A percentile compares a stretch with the other conserved stretches of the same genome.
Conservation (phyloP, 139 green algal genomes). For the Volvox reticuliferus region DNA sequence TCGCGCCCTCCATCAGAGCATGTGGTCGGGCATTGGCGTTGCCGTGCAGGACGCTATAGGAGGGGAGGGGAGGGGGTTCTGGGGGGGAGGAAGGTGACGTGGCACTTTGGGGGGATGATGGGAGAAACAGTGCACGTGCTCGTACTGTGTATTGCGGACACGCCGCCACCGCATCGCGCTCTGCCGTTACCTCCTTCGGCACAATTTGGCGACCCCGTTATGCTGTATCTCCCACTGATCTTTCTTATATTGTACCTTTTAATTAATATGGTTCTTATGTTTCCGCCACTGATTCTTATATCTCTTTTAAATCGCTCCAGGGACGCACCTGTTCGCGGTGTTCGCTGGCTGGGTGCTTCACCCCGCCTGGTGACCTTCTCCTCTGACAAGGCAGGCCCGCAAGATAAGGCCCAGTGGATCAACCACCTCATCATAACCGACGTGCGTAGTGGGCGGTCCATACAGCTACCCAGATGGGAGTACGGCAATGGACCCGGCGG, state of each 20-base stretch:
- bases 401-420: background rate
- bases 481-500: background rate
- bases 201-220: too few species aligned
- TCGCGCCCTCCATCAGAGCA: background rate
- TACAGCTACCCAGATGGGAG: background rate
- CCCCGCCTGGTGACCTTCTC: constrained; percentile 75
- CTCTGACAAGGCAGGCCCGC: constrained; percentile 57
- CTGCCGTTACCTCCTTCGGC: too few species aligned
- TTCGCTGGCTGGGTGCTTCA: constrained; percentile 81
- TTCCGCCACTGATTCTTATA: background rate
- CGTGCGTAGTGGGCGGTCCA: constrained; percentile 58
- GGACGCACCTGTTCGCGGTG: constrained; percentile 52
- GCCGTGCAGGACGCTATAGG: background rate
- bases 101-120: background rate
- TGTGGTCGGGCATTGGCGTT: too few species aligned
- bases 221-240: too few species aligned
- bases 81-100: background rate
- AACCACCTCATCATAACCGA: constrained; percentile 81
- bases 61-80: background rate
- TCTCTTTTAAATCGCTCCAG: background rate
- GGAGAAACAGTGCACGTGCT: too few species aligned
- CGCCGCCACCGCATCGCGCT: too few species aligned
- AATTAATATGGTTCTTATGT: background rate
- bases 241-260: too few species aligned
- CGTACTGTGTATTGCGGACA: too few species aligned